A percentile compares a stretch with the other conserved stretches of the same genome.
phyloP scores from a whole-genome alignment of 2,329 filamentous ascomycete genomes.

The Aspergillus ruber region DNA sequence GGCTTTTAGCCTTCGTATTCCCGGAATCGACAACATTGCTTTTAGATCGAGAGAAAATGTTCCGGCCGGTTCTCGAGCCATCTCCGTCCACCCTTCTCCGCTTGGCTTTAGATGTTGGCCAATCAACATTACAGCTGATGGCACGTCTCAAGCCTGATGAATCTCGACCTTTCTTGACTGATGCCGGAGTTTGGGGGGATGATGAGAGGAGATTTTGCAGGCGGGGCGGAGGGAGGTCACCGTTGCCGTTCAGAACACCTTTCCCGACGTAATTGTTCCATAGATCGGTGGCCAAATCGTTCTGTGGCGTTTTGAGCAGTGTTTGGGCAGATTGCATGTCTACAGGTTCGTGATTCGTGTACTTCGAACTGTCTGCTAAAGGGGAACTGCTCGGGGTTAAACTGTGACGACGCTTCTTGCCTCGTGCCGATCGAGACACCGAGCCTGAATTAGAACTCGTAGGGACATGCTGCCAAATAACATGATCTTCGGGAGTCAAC shows the following conservation, averaged over 20 bases:
- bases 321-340: conserved; percentile 55
- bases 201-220: conserved; percentile 63
- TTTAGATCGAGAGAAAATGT: conserved; percentile 36
- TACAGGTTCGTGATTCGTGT: conserved; percentile 38
- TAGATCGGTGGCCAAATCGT: conserved; percentile 66
- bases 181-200: conserved; percentile 60
- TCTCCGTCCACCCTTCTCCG: conserved; percentile 53
- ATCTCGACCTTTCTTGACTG: conserved; percentile 34
- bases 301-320: conserved; percentile 59
- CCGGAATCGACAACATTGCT: conserved; percentile 35
- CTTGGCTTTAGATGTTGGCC: conserved; percentile 58
- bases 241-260: conserved; percentile 38
- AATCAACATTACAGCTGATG: conserved; percentile 63
- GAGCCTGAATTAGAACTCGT: conserved; percentile 36
- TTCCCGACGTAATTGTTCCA: conserved; percentile 68
- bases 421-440: conserved; percentile 43
- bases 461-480: conserved; percentile 52
- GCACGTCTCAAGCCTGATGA: conserved; percentile 54
- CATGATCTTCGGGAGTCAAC: conserved; percentile 55
- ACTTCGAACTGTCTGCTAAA: conserved; percentile 35
- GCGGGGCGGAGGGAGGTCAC: conserved; percentile 49
- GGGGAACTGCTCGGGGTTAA: conserved; percentile 69
- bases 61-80: conserved; percentile 41
- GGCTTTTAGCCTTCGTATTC: conserved; percentile 38
- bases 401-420: conserved; percentile 64